Evolutionary conservation across 345 rosid species (phyloP).

Genomic region (Turnera subulata): DNA sequence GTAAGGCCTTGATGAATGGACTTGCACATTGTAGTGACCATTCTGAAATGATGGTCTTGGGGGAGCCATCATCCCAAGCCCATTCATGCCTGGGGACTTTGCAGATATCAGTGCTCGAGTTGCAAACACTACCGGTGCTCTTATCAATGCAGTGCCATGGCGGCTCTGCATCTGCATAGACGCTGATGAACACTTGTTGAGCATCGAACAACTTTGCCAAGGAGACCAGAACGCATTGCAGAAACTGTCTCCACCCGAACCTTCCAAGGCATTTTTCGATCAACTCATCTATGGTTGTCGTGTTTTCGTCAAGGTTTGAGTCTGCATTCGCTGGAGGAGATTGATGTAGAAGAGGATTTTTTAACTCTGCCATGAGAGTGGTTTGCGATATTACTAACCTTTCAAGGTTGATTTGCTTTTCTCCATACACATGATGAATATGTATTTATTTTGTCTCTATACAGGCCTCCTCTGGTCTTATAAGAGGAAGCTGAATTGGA

Average conservation of each 20-base stretch:
- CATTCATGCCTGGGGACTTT: constrained; percentile 37
- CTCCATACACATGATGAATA: too few relatives aligned
- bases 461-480: too few relatives aligned
- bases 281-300: constrained; percentile 34
- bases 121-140: constrained; percentile 23
- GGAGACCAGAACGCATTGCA: constrained; percentile 41
- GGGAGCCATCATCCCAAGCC: constrained; percentile 50
- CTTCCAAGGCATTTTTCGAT: constrained; percentile 38
- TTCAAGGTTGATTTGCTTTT: too few relatives aligned
- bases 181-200: constrained; percentile 62
- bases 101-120: constrained; percentile 30
- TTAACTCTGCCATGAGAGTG: too few relatives aligned
- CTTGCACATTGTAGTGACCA: constrained; percentile 47
- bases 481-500: too few relatives aligned
- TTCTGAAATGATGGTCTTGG: constrained; percentile 32
- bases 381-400: too few relatives aligned
- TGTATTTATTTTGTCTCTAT: too few relatives aligned
- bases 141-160: too few relatives aligned
- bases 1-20: constrained; percentile 45
- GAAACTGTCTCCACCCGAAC: too few relatives aligned
- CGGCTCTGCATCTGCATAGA: constrained; percentile 57
- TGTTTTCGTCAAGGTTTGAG: too few relatives aligned
- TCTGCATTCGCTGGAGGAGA: too few relatives aligned
- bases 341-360: too few relatives aligned
- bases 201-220: constrained; percentile 52